Conservation (phyloP, 1,284 basidiomycete genomes). For the Cryptococcus wingfieldii region DNA sequence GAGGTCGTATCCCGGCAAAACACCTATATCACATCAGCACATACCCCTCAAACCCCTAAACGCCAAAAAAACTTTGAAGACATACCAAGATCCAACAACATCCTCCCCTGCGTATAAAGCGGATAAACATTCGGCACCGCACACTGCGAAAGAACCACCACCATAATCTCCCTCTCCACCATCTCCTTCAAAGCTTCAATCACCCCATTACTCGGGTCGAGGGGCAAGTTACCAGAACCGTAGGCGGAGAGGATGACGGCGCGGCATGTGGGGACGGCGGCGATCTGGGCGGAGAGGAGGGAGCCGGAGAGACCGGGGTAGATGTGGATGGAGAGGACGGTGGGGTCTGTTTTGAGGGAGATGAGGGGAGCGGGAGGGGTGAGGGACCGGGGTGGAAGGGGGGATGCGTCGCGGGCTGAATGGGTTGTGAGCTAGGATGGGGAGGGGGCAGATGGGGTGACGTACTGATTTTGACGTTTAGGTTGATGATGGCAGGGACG, state of each 20-base stretch:
- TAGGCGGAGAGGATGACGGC: constrained; percentile 45
- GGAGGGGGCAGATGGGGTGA: neutral
- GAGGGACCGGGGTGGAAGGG: constrained; percentile 12
- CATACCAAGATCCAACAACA: constrained; percentile 33
- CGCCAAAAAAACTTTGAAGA: neutral
- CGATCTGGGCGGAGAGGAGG: constrained; percentile 40
- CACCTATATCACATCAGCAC: constrained; percentile 16
- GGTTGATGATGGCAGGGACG: constrained; percentile 35
- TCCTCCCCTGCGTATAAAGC: constrained; percentile 42
- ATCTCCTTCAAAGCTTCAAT: constrained; percentile 32
- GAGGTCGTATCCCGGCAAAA: constrained; percentile 44
- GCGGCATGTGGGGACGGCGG: constrained; percentile 37
- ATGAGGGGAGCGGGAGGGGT: constrained; percentile 26
- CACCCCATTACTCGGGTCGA: constrained; percentile 34
- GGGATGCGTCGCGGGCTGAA: constrained; percentile 1
- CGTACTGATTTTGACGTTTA: constrained; percentile 47
- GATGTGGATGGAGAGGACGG: constrained; percentile 29
- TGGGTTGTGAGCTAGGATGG: neutral
- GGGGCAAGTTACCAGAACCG: constrained; percentile 41
- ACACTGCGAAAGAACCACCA: constrained; percentile 47
- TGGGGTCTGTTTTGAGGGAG: constrained; percentile 25
- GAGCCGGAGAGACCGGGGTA: constrained; percentile 41
- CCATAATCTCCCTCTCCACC: constrained; percentile 40
- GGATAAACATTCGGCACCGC: constrained; percentile 45
- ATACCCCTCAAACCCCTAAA: neutral